Conservation (phyloP, 805 yeast genomes). For the Priceomyces carsonii region DNA sequence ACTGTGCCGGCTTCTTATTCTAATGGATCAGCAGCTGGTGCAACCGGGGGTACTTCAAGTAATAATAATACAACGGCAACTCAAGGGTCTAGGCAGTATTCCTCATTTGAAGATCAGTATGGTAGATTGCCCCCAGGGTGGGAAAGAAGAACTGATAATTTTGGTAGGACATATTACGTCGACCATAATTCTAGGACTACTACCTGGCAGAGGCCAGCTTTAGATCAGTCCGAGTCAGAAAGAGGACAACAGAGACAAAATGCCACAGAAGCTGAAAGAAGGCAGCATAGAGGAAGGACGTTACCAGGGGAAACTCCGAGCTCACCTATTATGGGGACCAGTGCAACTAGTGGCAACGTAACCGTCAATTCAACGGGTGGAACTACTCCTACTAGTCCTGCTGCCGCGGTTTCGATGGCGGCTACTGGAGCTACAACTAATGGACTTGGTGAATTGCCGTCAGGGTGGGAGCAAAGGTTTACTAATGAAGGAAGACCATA, state of each 20-base stretch:
- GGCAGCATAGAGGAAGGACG: constrained; percentile 87
- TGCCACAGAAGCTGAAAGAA: constrained; percentile 82
- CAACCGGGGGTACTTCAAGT: constrained; percentile 13
- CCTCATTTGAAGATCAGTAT: constrained; percentile 95
- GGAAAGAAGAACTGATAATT: constrained; percentile 97
- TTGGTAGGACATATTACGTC: constrained; percentile 96
- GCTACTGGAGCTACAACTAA: constrained; percentile 89
- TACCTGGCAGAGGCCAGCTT: constrained; percentile 97
- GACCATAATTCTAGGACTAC: constrained; percentile 98
- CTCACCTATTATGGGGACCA: constrained; percentile 31
- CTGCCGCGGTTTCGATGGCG: constrained; percentile 67
- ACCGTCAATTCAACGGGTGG: constrained; percentile 46
- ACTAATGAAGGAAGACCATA: constrained; percentile 98
- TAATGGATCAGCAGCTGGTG: constrained; percentile 9
- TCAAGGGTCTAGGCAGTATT: constrained; percentile 57
- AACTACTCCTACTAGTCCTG: constrained; percentile 58
- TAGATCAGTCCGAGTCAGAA: constrained; percentile 76
- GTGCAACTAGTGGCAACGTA: constrained; percentile 44
- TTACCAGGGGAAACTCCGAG: constrained; percentile 64
- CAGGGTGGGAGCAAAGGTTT: constrained; percentile 98
- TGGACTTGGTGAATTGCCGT: constrained; percentile 94
- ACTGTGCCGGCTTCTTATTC: constrained; percentile 10
- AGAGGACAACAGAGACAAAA: constrained; percentile 61
- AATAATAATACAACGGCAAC: constrained; percentile 9
- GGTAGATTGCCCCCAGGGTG: constrained; percentile 98